Evolutionary conservation across 202 grass and related monocot genomes (phyloP).

Genomic region (Dendrocalamus latiflorus): DNA sequence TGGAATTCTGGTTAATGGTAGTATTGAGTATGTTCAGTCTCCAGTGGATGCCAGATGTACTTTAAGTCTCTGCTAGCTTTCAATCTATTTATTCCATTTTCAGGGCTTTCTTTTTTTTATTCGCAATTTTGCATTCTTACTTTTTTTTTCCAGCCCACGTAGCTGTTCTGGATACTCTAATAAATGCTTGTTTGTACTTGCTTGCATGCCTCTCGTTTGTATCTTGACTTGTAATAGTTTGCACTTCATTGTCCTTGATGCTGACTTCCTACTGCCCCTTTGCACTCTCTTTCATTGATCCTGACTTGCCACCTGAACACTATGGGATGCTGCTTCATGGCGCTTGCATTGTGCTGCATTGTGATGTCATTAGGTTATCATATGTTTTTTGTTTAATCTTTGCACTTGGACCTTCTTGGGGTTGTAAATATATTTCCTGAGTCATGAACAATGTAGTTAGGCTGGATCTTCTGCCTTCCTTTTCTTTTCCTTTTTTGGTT

Average conservation of each 20-base stretch:
- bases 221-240: conserved; percentile 48
- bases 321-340: conserved; percentile 21
- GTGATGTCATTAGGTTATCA: conserved; percentile 2
- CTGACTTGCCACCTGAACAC: too few species aligned
- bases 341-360: conserved; percentile 14
- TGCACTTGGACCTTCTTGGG: background rate
- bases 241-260: conserved; percentile 47
- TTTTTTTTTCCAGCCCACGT: background rate
- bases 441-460: background rate
- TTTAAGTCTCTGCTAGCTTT: background rate
- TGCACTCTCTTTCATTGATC: conserved; percentile 37
- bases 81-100: conserved; percentile 3
- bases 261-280: conserved; percentile 47
- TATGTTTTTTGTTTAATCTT: background rate
- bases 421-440: background rate
- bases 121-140: background rate
- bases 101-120: background rate
- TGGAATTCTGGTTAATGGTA: background rate
- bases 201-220: conserved; percentile 35
- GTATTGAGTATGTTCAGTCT: background rate
- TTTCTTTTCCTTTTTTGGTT: background rate
- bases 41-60: background rate
- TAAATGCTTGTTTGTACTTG: conserved; percentile 30
- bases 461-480: conserved; percentile 6
- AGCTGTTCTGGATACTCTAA: conserved; percentile 14